Conservation (phyloP, 2,329 filamentous ascomycete species). For the Dactylellina haptotyla region DNA sequence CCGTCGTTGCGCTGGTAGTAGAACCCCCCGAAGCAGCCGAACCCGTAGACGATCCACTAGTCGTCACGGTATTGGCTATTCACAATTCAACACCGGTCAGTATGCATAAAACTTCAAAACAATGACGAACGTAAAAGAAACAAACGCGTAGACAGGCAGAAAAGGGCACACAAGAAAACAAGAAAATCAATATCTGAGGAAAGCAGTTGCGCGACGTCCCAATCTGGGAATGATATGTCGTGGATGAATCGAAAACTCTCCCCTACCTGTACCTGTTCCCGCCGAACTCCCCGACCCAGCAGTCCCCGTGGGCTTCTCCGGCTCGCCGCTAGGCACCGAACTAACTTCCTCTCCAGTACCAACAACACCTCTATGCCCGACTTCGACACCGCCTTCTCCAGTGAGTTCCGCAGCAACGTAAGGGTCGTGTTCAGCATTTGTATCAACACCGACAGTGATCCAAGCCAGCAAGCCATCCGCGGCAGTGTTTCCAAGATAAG, state of each 20-base stretch:
- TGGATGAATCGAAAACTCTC: background rate
- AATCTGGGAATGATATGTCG: background rate
- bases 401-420: conserved; percentile 60
- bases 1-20: background rate
- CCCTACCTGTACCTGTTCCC: conserved; percentile 14
- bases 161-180: background rate
- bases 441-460: conserved; percentile 67
- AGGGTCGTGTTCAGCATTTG: conserved; percentile 59
- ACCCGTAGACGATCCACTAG: conserved; percentile 1
- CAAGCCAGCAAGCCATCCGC: conserved; percentile 68
- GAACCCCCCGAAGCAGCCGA: background rate
- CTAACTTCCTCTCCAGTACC: conserved; percentile 45
- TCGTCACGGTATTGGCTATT: conserved; percentile 4
- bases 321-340: conserved; percentile 31
- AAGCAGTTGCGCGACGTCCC: background rate
- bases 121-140: background rate
- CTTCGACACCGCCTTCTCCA: conserved; percentile 60
- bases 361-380: conserved; percentile 50
- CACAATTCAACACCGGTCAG: background rate
- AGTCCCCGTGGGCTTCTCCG: conserved; percentile 23
- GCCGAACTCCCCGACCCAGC: background rate
- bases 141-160: background rate
- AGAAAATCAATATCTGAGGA: background rate
- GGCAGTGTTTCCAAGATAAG: conserved; percentile 67
- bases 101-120: background rate